Evolutionary conservation across 2,329 filamentous ascomycete genomes (phyloP), one percentile per base, ranked within the genome.

Genomic region (Pyricularia grisea): DNA sequence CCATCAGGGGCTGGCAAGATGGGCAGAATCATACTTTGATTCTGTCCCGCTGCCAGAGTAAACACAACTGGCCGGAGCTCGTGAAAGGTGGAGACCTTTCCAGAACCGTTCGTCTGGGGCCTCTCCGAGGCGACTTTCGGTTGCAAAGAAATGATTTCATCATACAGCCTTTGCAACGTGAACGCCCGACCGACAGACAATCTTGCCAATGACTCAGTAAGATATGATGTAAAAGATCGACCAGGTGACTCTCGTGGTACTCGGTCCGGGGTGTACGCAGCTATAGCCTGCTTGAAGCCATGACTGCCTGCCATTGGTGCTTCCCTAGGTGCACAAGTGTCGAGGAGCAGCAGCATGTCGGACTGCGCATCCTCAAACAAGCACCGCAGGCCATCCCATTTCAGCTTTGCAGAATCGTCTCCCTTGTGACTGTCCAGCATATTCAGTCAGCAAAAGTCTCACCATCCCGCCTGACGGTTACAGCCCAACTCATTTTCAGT

Each of bases 381-480:
- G 74, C 84, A 88, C 69, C 86, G 84, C 1, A 90, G 81, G n/a
- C 85, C 85, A 72, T 85, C 83, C 87, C 88, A 90, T 73, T 85
- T 88, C 31, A 90, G 78, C 76, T 84, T 87, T 36, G 86, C 80
- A n/a, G 87, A 83, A 74, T 88, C 84, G 71, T 86, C 83, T 65
- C 82, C 81, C 64, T 82, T 71, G 77, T 87, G 86, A 78, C 88
- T 90, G 58, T 63, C 68, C 68, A 58, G 69, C 50, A 69, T 31
- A 66, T 67, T 72, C 67, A 71, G 69, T 67, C 70, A 70, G 66
- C 71, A 31, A 73, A 71, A 70, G 4, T 60, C 20, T 60, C 42
- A 17, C 17, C 20, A 1, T 5, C 20, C 17, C 31, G 27, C 30
- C 14, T 30, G 12, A 63, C 7, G 67, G 23, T 28, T 23, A 25